These are phyloP conservation scores for Brassica hybrid DNA, from an alignment of 441 rosid genomes.

Conservation along the genomic window DNA sequence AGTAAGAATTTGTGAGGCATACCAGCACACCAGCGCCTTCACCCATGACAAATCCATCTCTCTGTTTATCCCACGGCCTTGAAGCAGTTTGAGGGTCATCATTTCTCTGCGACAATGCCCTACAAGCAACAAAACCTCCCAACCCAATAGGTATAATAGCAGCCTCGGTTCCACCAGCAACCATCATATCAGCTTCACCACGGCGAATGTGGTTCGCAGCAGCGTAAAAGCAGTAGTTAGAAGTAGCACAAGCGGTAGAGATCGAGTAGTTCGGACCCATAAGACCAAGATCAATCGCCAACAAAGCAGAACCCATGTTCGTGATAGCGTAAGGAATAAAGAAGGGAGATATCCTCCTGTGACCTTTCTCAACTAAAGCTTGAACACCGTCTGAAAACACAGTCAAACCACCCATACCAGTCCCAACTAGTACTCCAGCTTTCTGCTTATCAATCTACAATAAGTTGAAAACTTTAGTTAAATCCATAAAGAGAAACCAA, in stretches of 20 bases:
- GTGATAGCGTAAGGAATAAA: too few relatives aligned
- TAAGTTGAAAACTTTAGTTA: too few relatives aligned
- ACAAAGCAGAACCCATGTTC: too few relatives aligned
- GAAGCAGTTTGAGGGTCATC: constrained; percentile 96
- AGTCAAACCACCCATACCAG: too few relatives aligned
- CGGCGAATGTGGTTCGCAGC: constrained; percentile 98
- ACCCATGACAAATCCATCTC: constrained; percentile 99
- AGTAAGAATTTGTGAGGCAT: constrained; percentile 39
- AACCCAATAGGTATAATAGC: constrained; percentile 92
- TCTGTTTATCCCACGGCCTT: constrained; percentile 93
- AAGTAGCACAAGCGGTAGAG: constrained; percentile 44
- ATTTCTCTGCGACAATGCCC: constrained; percentile 96
- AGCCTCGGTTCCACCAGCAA: constrained; percentile 99
- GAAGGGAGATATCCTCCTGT: too few relatives aligned
- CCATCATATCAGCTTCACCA: constrained; percentile 96
- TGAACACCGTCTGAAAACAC: too few relatives aligned
- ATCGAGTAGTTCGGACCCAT: constrained; percentile 92
- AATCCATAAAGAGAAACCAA: too few relatives aligned
- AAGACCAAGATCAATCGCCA: constrained; percentile 53
- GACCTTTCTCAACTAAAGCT: too few relatives aligned
- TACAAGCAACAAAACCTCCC: constrained; percentile 96
- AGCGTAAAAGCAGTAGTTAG: constrained; percentile 94
- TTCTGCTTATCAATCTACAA: too few relatives aligned
- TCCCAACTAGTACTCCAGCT: too few relatives aligned
- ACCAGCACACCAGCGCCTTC: constrained; percentile 98